Evolutionary conservation across 371 early-diverging fungal genomes (phyloP).

Genomic region (Batrachochytrium dendrobatidis): DNA sequence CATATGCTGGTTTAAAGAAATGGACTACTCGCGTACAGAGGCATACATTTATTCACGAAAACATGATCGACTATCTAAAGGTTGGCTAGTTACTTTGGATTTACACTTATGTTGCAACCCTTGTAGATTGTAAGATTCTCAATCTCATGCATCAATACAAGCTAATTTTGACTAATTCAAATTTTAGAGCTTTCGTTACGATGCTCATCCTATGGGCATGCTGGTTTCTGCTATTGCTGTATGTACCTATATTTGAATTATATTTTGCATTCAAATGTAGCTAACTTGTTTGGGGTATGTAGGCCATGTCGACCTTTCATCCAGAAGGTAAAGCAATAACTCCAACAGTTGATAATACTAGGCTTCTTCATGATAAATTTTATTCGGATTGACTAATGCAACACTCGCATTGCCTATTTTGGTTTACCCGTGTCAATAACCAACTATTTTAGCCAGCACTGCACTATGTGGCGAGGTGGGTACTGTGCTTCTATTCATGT

Average conservation of each 20-base stretch:
- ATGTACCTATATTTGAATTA: neutral
- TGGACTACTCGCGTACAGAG: conserved; percentile 35
- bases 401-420: neutral
- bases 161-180: too few relatives aligned
- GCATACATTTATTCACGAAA: conserved; percentile 56
- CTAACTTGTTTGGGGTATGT: conserved; percentile 5
- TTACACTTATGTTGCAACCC: neutral
- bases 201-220: conserved; percentile 64
- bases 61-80: conserved; percentile 36
- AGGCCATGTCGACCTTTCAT: conserved; percentile 54
- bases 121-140: neutral
- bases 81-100: conserved; percentile 2
- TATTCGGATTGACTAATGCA: neutral
- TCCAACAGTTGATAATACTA: neutral
- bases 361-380: conserved; percentile 29
- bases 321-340: conserved; percentile 51
- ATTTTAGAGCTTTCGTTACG: conserved; percentile 39
- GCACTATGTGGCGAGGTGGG: conserved; percentile 30
- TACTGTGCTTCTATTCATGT: neutral
- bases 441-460: conserved; percentile 29
- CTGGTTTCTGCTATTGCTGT: conserved; percentile 37
- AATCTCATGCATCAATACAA: too few relatives aligned
- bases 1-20: too few relatives aligned
- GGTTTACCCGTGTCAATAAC: neutral
- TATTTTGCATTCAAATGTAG: neutral